Evolutionary conservation across 1,284 basidiomycete species (phyloP).

Genomic region (Erythrobasidium hasegawianum): DNA sequence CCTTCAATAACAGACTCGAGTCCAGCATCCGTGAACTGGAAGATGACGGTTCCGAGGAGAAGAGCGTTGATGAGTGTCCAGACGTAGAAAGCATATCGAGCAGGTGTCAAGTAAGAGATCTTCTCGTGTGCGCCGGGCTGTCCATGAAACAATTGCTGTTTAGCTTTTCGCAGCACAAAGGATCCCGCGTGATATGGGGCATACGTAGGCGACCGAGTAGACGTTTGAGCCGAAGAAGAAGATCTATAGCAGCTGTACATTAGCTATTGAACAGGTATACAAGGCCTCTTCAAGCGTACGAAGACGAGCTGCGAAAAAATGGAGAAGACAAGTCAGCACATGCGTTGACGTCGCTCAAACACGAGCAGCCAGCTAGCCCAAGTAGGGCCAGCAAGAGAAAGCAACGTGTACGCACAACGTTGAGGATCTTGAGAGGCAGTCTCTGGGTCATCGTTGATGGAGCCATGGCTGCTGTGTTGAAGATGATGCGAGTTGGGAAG

Average conservation of each 20-base stretch:
- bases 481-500: too few species aligned
- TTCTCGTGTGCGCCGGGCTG: conserved; percentile 17
- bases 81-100: conserved; percentile 36
- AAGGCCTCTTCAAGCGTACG: conserved; percentile 13
- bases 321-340: conserved; percentile 5
- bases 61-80: conserved; percentile 46
- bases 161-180: neutral
- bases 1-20: conserved; percentile 42
- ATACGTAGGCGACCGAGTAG: conserved; percentile 34
- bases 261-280: too few species aligned
- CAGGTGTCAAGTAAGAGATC: conserved; percentile 36
- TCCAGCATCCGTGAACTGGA: conserved; percentile 42
- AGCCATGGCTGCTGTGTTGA: too few species aligned
- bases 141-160: neutral
- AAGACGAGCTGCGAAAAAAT: conserved; percentile 13
- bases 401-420: conserved; percentile 16
- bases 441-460: too few species aligned
- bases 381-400: neutral
- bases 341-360: conserved; percentile 3
- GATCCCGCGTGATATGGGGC: neutral
- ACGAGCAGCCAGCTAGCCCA: too few species aligned
- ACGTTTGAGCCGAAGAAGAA: conserved; percentile 43
- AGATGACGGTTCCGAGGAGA: conserved; percentile 48
- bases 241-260: too few species aligned
- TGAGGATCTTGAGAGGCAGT: too few species aligned